Evolutionary conservation across 768 basidiomycete species (phyloP).

Genomic region (Pisolithus marmoratus): DNA sequence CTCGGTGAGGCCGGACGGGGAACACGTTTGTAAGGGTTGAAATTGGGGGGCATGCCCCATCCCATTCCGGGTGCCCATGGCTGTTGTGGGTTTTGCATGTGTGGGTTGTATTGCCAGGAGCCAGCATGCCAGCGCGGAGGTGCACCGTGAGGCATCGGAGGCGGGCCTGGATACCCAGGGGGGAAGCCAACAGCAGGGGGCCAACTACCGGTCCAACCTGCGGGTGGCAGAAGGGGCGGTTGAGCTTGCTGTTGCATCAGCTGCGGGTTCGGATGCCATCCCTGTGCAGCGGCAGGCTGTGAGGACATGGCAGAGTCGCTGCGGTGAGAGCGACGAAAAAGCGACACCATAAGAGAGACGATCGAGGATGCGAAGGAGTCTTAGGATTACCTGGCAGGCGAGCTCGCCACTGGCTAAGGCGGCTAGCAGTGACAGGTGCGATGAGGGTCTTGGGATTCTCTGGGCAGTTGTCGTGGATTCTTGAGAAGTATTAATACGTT

Average conservation of each 20-base stretch:
- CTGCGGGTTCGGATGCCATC: conserved; percentile 30
- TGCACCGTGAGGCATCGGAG: conserved; percentile 50
- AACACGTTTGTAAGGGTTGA: conserved; percentile 61
- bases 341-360: conserved; percentile 6
- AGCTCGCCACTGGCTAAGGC: not conserved
- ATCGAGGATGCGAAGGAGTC: not conserved
- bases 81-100: conserved; percentile 19
- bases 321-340: not conserved
- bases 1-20: conserved; percentile 58
- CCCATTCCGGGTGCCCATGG: conserved; percentile 30
- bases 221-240: conserved; percentile 5
- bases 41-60: conserved; percentile 25
- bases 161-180: conserved; percentile 37
- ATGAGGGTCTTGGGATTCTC: not conserved
- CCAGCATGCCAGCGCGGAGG: conserved; percentile 47
- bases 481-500: no score
- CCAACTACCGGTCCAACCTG: conserved; percentile 36
- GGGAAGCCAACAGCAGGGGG: conserved; percentile 29
- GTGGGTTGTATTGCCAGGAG: conserved; percentile 47
- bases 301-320: conserved; percentile 14
- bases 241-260: conserved; percentile 22
- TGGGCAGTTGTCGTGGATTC: not conserved
- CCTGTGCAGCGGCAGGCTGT: conserved; percentile 18
- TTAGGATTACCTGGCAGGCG: not conserved
- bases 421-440: not conserved